Conservation (phyloP, 139 green algal species). For the Chara braunii region DNA sequence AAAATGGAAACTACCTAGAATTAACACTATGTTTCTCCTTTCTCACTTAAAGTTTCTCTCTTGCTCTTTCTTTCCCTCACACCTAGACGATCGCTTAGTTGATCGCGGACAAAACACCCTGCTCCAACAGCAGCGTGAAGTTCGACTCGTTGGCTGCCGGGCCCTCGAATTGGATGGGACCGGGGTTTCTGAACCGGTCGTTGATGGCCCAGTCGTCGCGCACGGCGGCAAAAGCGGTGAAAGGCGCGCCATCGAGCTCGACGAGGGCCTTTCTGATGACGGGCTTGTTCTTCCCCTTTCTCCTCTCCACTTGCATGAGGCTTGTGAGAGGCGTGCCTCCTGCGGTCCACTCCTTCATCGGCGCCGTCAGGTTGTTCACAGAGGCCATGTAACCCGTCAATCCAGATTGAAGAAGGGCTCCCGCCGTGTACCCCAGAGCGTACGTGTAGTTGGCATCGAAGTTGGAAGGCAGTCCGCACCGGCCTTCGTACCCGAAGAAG, state of each 20-base stretch:
- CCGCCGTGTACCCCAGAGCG: constrained; percentile 49
- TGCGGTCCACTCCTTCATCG: constrained; percentile 46
- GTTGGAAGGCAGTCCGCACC: constrained; percentile 55
- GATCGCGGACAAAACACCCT: too few relatives aligned
- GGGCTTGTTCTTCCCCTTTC: constrained; percentile 45
- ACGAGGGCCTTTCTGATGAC: constrained; percentile 58
- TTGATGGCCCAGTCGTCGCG: constrained; percentile 44
- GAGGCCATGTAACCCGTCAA: constrained; percentile 58
- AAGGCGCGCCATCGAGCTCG: constrained; percentile 46
- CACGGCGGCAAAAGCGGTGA: constrained; percentile 35
- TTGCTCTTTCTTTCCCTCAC: too few relatives aligned
- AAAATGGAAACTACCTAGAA: too few relatives aligned
- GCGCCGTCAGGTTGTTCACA: constrained; percentile 34
- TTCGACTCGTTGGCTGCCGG: constrained; percentile 30
- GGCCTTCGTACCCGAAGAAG: constrained; percentile 55
- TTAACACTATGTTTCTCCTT: too few relatives aligned
- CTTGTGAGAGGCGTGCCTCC: constrained; percentile 51
- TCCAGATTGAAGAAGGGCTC: constrained; percentile 34
- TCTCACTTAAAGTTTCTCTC: too few relatives aligned
- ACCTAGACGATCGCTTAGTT: too few relatives aligned
- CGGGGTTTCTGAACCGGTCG: constrained; percentile 51
- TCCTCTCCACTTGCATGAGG: constrained; percentile 55
- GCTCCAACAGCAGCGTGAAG: constrained; percentile 54
- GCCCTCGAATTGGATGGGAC: constrained; percentile 54
- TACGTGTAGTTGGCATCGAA: constrained; percentile 62